Evolutionary conservation across 257 asterid genomes (phyloP).

Genomic region (Jasminum sambac): DNA sequence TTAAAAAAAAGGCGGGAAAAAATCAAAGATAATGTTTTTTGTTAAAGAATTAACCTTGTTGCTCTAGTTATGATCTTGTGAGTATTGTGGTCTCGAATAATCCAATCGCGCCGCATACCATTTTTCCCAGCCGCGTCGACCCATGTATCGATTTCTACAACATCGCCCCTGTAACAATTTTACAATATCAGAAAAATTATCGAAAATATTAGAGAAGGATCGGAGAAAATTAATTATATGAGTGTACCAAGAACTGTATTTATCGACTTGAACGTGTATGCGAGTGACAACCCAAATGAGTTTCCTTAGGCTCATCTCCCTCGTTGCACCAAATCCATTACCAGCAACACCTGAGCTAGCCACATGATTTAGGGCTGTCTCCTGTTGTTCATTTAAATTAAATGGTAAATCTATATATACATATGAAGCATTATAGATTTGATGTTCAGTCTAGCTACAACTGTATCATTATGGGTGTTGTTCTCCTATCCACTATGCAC

Average conservation of each 20-base stretch:
- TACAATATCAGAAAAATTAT: neutral
- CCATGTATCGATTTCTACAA: slow-evolving; percentile 91
- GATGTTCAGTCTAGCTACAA: no score
- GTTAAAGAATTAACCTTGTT: slow-evolving; percentile 51
- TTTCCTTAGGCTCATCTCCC: slow-evolving; percentile 77
- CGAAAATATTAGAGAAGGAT: neutral
- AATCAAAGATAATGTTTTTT: no score
- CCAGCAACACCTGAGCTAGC: slow-evolving; percentile 73
- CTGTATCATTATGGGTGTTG: no score
- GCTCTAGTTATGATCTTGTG: slow-evolving; percentile 70
- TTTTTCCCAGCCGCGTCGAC: slow-evolving; percentile 90
- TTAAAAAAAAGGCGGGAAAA: no score
- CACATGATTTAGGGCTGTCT: slow-evolving; percentile 85
- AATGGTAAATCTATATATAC: no score
- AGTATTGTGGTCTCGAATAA: slow-evolving; percentile 64
- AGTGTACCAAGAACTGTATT: slow-evolving; percentile 74
- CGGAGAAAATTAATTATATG: neutral
- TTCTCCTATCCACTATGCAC: no score
- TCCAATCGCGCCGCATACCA: slow-evolving; percentile 91
- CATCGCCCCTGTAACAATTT: slow-evolving; percentile 63
- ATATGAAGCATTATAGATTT: no score
- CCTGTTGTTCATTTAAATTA: slow-evolving; percentile 47
- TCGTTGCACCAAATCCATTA: slow-evolving; percentile 82
- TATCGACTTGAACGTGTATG: slow-evolving; percentile 60
- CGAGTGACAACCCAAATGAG: slow-evolving; percentile 88